phyloP scores from a whole-genome alignment of 345 rosid species.

The Syzygium grande region DNA sequence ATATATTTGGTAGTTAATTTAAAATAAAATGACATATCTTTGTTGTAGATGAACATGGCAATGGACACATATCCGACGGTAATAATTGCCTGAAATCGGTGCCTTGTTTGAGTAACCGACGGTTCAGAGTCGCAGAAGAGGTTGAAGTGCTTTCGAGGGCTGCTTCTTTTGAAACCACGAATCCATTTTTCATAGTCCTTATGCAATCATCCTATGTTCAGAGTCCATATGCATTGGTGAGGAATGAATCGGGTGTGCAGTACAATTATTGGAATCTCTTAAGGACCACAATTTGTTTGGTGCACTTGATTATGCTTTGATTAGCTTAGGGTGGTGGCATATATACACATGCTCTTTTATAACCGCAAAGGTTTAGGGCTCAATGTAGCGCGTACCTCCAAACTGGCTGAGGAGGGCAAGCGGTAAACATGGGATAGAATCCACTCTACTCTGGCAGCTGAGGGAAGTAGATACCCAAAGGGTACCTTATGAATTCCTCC shows the following conservation, averaged over 20 bases:
- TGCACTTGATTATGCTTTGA: background rate
- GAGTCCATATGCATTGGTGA: background rate
- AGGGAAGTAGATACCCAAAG: background rate
- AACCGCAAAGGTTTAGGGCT: background rate
- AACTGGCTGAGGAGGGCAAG: background rate
- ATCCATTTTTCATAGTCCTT: constrained; percentile 10
- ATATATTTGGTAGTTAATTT: background rate
- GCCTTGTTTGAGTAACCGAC: background rate
- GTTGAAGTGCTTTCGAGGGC: constrained; percentile 6
- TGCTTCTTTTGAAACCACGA: constrained; percentile 5
- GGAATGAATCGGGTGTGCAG: background rate
- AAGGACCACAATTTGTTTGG: background rate
- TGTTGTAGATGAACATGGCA: background rate
- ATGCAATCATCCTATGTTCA: constrained; percentile 12
- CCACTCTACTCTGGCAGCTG: background rate
- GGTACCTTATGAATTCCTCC: background rate
- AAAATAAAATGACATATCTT: background rate
- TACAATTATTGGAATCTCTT: background rate
- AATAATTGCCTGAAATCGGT: background rate
- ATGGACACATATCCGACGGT: background rate
- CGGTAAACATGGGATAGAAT: background rate
- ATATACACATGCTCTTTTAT: background rate
- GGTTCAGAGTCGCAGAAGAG: background rate
- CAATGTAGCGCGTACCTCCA: background rate
- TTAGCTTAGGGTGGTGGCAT: background rate